Evolutionary conservation across 164 flowering plant species (phyloP).

Genomic region (Buxus sempervirens): DNA sequence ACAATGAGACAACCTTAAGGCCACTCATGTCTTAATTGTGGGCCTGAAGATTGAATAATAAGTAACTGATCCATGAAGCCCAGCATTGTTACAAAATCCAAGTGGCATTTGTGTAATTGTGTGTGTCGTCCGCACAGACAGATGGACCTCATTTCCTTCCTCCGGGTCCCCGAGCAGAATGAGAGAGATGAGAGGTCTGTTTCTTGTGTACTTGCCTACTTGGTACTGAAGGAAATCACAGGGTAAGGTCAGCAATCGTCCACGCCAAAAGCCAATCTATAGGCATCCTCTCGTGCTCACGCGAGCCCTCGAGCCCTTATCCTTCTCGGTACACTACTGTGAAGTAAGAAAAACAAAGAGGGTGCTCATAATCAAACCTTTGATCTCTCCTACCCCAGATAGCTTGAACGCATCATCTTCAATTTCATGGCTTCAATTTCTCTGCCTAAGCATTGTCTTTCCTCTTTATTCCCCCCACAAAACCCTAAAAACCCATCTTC

Average conservation of each 20-base stretch:
- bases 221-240: background rate
- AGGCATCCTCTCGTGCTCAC: slow-evolving; percentile 1
- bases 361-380: background rate
- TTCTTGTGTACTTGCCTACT: no score
- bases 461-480: slow-evolving; percentile 34
- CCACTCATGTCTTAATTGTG: no score
- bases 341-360: background rate
- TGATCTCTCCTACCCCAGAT: background rate
- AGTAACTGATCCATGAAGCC: no score
- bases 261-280: slow-evolving; percentile 22
- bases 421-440: slow-evolving; percentile 51
- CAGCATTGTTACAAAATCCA: no score
- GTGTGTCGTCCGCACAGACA: no score
- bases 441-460: slow-evolving; percentile 39
- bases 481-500: slow-evolving; percentile 32
- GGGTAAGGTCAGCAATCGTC: slow-evolving; percentile 16
- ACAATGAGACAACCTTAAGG: no score
- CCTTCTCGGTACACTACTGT: background rate
- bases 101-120: no score
- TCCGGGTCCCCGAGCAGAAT: no score
- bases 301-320: background rate
- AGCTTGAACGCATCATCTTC: background rate
- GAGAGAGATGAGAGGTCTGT: no score
- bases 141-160: no score
- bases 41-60: no score